Evolutionary conservation across 2,329 filamentous ascomycete genomes (phyloP), one percentile per base, ranked within the genome.

Genomic region (Verticillium isaacii): DNA sequence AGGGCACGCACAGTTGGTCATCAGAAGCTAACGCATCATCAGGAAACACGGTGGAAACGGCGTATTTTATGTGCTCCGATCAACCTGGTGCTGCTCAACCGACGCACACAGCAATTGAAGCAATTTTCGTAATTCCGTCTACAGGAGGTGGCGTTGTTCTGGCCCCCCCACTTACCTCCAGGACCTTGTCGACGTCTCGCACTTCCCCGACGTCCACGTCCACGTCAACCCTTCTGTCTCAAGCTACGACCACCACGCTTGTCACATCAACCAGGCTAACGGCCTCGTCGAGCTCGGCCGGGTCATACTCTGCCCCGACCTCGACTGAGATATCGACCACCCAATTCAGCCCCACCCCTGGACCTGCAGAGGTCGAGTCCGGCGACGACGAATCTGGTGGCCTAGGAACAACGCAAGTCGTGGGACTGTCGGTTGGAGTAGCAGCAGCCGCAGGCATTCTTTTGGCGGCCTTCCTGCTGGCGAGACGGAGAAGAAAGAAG

Each of bases 51-150:
- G 78, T 82, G 2, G 75, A 82, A 60, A 76, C 74, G 62, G 85
- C 83, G n/a, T 84, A 83, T 66, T 69, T 74, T 25, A 86, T 92
- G 75, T 92, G 89, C 68, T 70, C 73, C 45, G 78, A 76, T 5
- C 72, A 85, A 62, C 68, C 73, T 2, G 74, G 74, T 58, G 85
- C 86, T 6, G 74, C 83, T 34, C 73, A 78, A n/a, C 83, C 83
- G 60, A 89, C 86, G 6, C 85, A 88, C 69, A 70, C 75, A 23
- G 82, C 81, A 25, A 80, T 89, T 58, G 83, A 83, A 32, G 86
- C 85, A 0, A 68, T 88, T 32, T 70, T 83, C 32, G 62, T 79
- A 12, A 70, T 73, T 15, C 71, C 70, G n/a, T 71, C 41, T 3
- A 59, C 75, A 15, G 73, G 70, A 25, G 72, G 73, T 6, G 73